Base-by-base conservation (phyloP, 1,284 basidiomycete species). In the Mycosarcoma mackinlayi region DNA sequence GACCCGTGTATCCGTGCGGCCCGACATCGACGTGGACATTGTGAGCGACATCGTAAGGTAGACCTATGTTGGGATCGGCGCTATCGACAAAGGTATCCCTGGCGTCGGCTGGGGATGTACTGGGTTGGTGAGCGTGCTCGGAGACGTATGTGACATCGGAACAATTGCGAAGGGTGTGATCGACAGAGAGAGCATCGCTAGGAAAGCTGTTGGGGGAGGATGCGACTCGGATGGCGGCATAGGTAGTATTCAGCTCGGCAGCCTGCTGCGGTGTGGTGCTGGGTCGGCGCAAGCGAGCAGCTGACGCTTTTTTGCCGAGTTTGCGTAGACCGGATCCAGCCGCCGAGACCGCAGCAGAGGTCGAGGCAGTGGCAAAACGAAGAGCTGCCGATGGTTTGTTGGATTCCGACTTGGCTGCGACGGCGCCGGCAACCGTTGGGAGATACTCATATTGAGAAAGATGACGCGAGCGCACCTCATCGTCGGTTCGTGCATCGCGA, bases 1-100 rank as follows among this genome's bases (percentile, higher is more conserved):
- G 37, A 3, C 76, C 76, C 1, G 74, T 76, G 38, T 74, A 76
- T 28, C 76, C 76, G 18, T 71, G 60, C 23, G 76, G 76, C 19
- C 74, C 73, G 21, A 77, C 42, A 25, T 77, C 74, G 34, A 77
- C 76, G 48, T 77, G 76, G 4, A 77, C 76, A 24, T 77, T 77
- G 63, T 77, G 76, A 2, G 65, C 39, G 50, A 77, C 75, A 37
- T 69, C 52, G 48, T 58, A 77, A 13, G 76, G 76, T 13, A 76
- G 53, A 14, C 76, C 59, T 35, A 77, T 77, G n/a, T 41, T 48
- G 4, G 76, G 64, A 35, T 77, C 76, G 14, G 64, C 62, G 37
- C 52, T 30, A 37, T 68, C 54, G 10, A 56, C 48, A 21, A 60
- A 72, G 3, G 51, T 30, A 34, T 59, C 10, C n/a, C 35, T 6